Conservation (phyloP, 192 early-diverging fungal genomes). For the Umbelopsis ramanniana region DNA sequence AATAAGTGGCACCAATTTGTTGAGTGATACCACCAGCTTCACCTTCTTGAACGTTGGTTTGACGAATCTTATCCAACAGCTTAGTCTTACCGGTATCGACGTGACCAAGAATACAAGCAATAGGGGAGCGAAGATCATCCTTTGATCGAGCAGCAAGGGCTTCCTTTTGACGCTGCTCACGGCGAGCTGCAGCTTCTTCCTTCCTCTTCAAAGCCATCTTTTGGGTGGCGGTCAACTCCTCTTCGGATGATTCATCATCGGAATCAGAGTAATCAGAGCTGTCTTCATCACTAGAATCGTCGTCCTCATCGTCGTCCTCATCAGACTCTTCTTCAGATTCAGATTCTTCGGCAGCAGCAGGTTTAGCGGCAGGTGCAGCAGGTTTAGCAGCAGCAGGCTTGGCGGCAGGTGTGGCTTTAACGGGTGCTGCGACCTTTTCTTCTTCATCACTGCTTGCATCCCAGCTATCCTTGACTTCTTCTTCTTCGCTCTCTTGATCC, state of each 20-base stretch:
- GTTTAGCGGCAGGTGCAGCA: conserved; percentile 24
- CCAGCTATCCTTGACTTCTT: conserved; percentile 54
- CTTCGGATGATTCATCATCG: conserved; percentile 57
- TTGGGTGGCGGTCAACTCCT: conserved; percentile 69
- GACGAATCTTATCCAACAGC: conserved; percentile 97
- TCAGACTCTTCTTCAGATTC: conserved; percentile 43
- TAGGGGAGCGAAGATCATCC: conserved; percentile 94
- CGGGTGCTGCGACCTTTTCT: conserved; percentile 41
- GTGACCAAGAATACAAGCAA: conserved; percentile 98
- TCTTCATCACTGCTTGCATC: conserved; percentile 67
- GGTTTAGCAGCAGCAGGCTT: conserved; percentile 25
- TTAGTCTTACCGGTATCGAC: conserved; percentile 99
- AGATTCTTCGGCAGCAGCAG: conserved; percentile 29
- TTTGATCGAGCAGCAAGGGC: conserved; percentile 84
- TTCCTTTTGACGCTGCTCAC: conserved; percentile 69
- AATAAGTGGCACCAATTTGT: conserved; percentile 99
- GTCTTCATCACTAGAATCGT: conserved; percentile 41
- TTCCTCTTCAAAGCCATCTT: conserved; percentile 68
- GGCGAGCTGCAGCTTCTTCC: conserved; percentile 79
- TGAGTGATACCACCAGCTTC: conserved; percentile 99
- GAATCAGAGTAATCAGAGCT: conserved; percentile 51
- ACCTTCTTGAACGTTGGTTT: conserved; percentile 98
- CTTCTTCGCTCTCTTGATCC: conserved; percentile 50
- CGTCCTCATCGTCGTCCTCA: conserved; percentile 50
- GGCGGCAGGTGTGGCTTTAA: conserved; percentile 24